phyloP scores from a whole-genome alignment of 352 stramenopile species.

The Pythium utonaiense region DNA sequence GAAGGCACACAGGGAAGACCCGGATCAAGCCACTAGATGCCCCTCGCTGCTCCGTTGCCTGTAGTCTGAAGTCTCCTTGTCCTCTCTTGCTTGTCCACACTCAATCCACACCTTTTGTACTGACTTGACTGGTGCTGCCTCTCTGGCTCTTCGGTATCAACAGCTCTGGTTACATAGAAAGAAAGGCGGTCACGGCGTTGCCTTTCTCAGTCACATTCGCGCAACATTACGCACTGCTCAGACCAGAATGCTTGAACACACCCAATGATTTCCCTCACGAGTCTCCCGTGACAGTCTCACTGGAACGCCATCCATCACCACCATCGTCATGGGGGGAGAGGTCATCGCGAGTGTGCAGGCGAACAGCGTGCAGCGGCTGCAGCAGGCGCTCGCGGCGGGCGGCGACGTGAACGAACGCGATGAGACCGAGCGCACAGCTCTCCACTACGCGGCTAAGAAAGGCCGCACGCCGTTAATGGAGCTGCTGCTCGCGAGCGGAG shows the following conservation, averaged over 20 bases:
- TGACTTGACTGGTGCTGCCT: not conserved
- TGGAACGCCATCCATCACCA: too few relatives aligned
- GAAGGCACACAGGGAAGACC: not conserved
- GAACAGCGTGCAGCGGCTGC: slow-evolving; percentile 1
- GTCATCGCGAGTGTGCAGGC: not conserved
- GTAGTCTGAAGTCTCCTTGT: not conserved
- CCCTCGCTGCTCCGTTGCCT: not conserved
- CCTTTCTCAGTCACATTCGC: not conserved
- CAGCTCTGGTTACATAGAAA: too few relatives aligned
- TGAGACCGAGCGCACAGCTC: not conserved
- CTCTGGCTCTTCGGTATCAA: not conserved
- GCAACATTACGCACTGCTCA: not conserved
- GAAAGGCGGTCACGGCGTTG: not conserved
- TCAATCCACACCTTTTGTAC: not conserved
- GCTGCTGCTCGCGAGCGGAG: not conserved
- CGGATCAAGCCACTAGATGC: not conserved
- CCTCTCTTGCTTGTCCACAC: too few relatives aligned
- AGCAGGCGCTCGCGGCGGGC: not conserved
- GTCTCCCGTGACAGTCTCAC: too few relatives aligned
- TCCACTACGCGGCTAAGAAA: not conserved
- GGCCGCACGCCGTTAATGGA: not conserved
- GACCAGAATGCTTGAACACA: not conserved
- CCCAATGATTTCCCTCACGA: not conserved
- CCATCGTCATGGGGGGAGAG: slow-evolving; percentile 5
- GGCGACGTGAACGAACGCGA: not conserved